Base-by-base conservation (phyloP, 495 filamentous ascomycete genomes). In the Cercophora newfieldiana region DNA sequence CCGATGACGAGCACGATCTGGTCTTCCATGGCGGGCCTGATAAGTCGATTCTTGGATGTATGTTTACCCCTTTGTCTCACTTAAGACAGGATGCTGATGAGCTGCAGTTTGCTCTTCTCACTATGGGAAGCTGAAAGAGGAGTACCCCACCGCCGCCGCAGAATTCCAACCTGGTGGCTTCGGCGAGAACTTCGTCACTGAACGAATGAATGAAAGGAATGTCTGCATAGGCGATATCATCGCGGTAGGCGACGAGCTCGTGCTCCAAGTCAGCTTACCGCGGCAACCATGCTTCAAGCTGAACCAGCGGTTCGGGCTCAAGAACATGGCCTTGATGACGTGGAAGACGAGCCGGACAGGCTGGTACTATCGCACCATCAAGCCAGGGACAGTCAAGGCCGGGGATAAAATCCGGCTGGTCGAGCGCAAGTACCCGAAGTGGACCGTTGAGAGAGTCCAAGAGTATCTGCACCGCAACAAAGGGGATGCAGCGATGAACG, bases 231-330 rank as follows among this genome's bases (percentile, higher is more conserved):
- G 86, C 8, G 86, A 88, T 65, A 72, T 81, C 31, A 68, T 83
- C 12, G 69, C 78, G 2, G 78, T 87, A 2, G 66, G 60, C 22
- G 54, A 48, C 22, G 18, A 50, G 19, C n/a, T 63, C 8, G 59
- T 72, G 24, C 68, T 75, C 0, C 61, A 75, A 29, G 68, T 86
- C 56, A 77, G 75, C 65, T 72, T 83, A 44, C 83, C 84, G 50
- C 76, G 82, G 14, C 81, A 84, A 68, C 83, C 83, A 6, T 86
- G 83, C 74, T 85, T 83, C 73, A 86, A 86, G 67, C 77, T 86
- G 22, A 86, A 86, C 72, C 81, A 83, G 69, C 81, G 82, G 7
- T 86, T 86, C 74, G 71, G 78, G 53, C 72, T 86, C 1, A 82
- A 81, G 59, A 81, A 81, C 60, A 85, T 88, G 51, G 83, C 85